These are phyloP conservation scores for Pseudoscleropodium purum DNA, from an alignment of 225 moss, liverwort and hornwort species.

Conservation along the genomic window DNA sequence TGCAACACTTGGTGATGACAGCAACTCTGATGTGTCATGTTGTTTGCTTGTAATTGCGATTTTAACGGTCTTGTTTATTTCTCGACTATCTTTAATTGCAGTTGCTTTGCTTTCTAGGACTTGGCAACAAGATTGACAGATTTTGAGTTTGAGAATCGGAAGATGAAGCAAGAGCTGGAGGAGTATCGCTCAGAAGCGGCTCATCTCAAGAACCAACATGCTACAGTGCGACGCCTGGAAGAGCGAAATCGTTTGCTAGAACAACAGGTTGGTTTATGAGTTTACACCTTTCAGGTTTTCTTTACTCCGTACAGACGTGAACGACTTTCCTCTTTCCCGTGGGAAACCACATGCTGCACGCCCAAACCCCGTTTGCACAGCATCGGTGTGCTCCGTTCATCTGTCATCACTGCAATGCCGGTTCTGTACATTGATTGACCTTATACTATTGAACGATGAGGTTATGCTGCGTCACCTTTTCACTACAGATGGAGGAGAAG, in stretches of 20 bases:
- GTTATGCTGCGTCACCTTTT: neutral
- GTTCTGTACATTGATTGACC: neutral
- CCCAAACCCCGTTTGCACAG: neutral
- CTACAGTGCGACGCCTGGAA: conserved; percentile 86
- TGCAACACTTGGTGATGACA: neutral
- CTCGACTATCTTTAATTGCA: neutral
- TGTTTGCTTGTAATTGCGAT: neutral
- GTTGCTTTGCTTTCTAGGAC: conserved; percentile 34
- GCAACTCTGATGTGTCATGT: neutral
- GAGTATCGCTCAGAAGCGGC: conserved; percentile 83
- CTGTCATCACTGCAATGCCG: neutral
- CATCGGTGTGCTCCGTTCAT: neutral
- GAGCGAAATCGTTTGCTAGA: conserved; percentile 91
- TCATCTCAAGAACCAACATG: conserved; percentile 90
- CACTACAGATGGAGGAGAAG: conserved; percentile 90
- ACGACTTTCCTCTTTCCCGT: neutral
- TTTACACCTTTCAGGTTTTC: neutral
- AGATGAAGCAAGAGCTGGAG: conserved; percentile 88
- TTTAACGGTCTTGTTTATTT: neutral
- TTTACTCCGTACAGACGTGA: neutral
- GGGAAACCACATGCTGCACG: neutral
- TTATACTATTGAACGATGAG: neutral
- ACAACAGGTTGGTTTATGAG: conserved; percentile 38
- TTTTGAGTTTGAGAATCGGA: conserved; percentile 73
- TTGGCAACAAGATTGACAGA: conserved; percentile 61